A percentile compares a stretch with the other conserved stretches of the same genome.
phyloP scores from a whole-genome alignment of 2,329 filamentous ascomycete genomes.

The Kalaharituber pfeilii region DNA sequence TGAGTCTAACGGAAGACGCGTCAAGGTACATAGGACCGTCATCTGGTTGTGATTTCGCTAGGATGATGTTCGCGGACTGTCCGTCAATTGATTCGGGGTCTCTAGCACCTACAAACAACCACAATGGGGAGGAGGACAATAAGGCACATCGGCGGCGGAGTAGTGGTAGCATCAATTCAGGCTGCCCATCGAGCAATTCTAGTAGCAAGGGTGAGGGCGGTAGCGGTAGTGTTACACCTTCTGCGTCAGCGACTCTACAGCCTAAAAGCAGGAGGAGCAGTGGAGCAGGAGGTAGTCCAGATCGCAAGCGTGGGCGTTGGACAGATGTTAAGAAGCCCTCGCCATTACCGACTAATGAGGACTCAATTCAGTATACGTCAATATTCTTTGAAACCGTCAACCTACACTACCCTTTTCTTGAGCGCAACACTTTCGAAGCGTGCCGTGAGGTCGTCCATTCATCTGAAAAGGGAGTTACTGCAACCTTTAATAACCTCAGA shows the following conservation, averaged over 20 bases:
- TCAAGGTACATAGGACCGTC: slow-evolving; percentile 24
- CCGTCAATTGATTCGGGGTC: background rate
- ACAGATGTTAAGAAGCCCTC: background rate
- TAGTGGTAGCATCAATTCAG: background rate
- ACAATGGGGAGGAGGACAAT: background rate
- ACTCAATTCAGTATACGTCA: slow-evolving; percentile 9
- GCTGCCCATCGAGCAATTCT: slow-evolving; percentile 9
- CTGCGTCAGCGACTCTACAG: too few species aligned
- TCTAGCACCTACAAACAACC: background rate
- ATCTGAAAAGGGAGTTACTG: slow-evolving; percentile 2
- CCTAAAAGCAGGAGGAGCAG: slow-evolving; percentile 3
- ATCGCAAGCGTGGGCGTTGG: background rate
- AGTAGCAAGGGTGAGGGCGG: slow-evolving; percentile 2
- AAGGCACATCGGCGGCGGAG: slow-evolving; percentile 11
- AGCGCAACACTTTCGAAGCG: slow-evolving; percentile 20
- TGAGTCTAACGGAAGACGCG: slow-evolving; percentile 19
- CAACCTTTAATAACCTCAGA: background rate
- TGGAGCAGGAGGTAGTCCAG: background rate
- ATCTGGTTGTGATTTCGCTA: slow-evolving; percentile 21
- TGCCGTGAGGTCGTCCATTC: slow-evolving; percentile 19
- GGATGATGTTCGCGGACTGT: slow-evolving; percentile 21
- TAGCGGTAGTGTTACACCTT: background rate
- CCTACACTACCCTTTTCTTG: slow-evolving; percentile 23
- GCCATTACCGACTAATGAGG: slow-evolving; percentile 11
- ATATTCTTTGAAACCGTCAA: slow-evolving; percentile 23